Evolutionary conservation across 1,284 basidiomycete genomes (phyloP).

Genomic region (Trametes polyzona): DNA sequence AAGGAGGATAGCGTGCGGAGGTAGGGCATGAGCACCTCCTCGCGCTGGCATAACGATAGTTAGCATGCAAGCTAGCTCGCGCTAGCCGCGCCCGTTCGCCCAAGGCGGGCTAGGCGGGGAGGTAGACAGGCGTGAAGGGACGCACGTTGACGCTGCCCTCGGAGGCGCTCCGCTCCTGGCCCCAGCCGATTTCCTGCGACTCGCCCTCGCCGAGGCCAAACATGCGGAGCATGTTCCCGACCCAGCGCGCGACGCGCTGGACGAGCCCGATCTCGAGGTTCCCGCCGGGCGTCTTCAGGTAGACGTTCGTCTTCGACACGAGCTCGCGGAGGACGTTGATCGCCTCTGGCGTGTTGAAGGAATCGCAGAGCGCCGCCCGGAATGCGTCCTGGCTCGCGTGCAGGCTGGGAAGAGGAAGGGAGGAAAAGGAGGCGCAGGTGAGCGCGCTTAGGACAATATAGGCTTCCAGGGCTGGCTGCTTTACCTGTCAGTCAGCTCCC

Average conservation of each 20-base stretch:
- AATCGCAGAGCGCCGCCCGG: conserved; percentile 93
- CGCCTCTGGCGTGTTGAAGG: conserved; percentile 94
- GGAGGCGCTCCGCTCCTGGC: conserved; percentile 51
- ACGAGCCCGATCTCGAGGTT: conserved; percentile 74
- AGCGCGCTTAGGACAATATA: neutral
- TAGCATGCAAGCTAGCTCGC: neutral
- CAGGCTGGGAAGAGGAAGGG: conserved; percentile 54
- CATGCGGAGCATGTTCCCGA: conserved; percentile 90
- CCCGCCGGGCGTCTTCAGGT: conserved; percentile 72
- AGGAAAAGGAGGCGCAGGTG: conserved; percentile 1
- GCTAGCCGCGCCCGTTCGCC: neutral
- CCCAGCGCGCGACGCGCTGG: conserved; percentile 80
- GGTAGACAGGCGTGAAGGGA: conserved; percentile 22
- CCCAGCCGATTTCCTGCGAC: conserved; percentile 71
- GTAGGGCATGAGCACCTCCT: conserved; percentile 90
- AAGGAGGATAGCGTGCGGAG: conserved; percentile 86
- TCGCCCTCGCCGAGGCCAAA: conserved; percentile 92
- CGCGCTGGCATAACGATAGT: conserved; percentile 54
- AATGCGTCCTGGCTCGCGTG: conserved; percentile 80
- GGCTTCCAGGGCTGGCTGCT: neutral
- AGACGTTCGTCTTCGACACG: conserved; percentile 89
- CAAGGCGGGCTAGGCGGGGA: conserved; percentile 22
- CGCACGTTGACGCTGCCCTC: conserved; percentile 59
- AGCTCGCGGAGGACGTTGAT: conserved; percentile 81
- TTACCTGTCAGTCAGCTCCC: conserved; percentile 66